Evolutionary conservation across 257 asterid species (phyloP).

Genomic region (Osmanthus fragrans): DNA sequence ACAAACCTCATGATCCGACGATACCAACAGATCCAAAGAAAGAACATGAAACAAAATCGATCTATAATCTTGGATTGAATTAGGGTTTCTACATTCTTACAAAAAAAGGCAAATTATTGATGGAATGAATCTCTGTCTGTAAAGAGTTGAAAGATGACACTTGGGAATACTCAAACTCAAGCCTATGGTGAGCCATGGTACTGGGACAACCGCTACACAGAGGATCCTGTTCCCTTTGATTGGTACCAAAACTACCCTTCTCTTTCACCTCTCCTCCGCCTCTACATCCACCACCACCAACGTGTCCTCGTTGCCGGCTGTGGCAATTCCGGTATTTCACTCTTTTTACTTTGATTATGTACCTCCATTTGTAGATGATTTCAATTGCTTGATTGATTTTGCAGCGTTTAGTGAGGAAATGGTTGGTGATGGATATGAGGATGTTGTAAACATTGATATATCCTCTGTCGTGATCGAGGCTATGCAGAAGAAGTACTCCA

Average conservation of each 20-base stretch:
- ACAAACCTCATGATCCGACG: neutral
- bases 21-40: neutral
- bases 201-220: constrained; percentile 73
- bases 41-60: neutral
- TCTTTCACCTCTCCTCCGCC: constrained; percentile 66
- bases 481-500: constrained; percentile 62
- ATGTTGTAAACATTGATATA: constrained; percentile 62
- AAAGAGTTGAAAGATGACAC: neutral
- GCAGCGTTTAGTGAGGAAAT: constrained; percentile 72
- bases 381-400: constrained; percentile 10
- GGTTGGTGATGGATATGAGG: constrained; percentile 65
- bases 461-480: constrained; percentile 73
- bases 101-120: neutral
- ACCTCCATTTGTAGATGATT: neutral
- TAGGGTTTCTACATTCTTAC: neutral
- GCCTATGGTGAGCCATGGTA: constrained; percentile 80
- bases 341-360: neutral
- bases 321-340: constrained; percentile 63
- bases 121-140: neutral
- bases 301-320: constrained; percentile 70
- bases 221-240: constrained; percentile 60
- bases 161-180: constrained; percentile 31
- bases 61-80: neutral
- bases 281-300: constrained; percentile 49
- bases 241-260: constrained; percentile 78